Evolutionary conservation across 2,329 filamentous ascomycete genomes (phyloP).

Genomic region (Plenodomus biglobosus): DNA sequence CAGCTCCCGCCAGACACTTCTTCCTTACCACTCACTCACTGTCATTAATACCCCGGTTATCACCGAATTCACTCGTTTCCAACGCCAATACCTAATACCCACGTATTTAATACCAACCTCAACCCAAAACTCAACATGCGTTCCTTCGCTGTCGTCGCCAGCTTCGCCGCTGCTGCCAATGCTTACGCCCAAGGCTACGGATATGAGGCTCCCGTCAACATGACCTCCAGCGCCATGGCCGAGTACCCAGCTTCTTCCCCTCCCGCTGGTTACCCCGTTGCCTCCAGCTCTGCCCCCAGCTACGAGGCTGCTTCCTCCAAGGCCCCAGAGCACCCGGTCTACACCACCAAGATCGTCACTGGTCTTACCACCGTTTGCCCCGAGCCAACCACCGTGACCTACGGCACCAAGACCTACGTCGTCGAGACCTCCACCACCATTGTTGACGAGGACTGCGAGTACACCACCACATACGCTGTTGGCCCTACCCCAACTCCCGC

Average conservation of each 20-base stretch:
- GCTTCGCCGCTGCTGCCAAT: conserved; percentile 32
- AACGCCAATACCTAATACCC: conserved; percentile 40
- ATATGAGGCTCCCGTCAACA: not conserved
- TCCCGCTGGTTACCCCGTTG: not conserved
- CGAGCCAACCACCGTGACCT: conserved; percentile 30
- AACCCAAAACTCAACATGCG: conserved; percentile 42
- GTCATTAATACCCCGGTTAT: conserved; percentile 43
- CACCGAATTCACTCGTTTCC: conserved; percentile 47
- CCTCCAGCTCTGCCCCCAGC: not conserved
- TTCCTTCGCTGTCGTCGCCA: conserved; percentile 39
- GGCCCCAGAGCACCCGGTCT: conserved; percentile 13
- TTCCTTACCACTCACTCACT: conserved; percentile 44
- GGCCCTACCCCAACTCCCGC: conserved; percentile 18
- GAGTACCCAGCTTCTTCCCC: not conserved
- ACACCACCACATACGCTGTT: conserved; percentile 25
- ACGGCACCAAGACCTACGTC: conserved; percentile 37
- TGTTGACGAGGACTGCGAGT: conserved; percentile 29
- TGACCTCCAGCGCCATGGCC: not conserved
- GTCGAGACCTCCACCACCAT: conserved; percentile 38
- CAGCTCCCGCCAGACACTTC: conserved; percentile 14
- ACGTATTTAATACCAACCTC: conserved; percentile 36
- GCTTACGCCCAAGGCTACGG: conserved; percentile 16
- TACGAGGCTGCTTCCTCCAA: not conserved
- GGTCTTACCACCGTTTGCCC: conserved; percentile 28
- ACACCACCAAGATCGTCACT: conserved; percentile 30